A percentile compares a stretch with the other conserved stretches of the same genome.
phyloP scores from a whole-genome alignment of 2,329 filamentous ascomycete species.

The Calonectria fujianensis region DNA sequence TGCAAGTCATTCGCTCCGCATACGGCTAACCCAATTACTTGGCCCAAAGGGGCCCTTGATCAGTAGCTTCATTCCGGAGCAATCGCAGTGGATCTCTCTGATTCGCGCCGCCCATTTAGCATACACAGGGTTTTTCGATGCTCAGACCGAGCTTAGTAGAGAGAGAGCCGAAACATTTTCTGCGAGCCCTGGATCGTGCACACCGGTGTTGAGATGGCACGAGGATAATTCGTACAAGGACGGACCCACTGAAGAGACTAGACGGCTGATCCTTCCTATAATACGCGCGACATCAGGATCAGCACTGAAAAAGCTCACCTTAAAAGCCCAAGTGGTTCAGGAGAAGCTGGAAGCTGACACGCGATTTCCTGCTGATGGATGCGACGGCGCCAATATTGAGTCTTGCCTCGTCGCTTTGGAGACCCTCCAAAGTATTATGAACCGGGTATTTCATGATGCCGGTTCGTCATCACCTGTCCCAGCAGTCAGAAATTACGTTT shows the following conservation, averaged over 20 bases:
- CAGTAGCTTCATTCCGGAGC: background rate
- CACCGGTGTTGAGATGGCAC: background rate
- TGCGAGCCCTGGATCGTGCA: no score
- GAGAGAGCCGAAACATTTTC: background rate
- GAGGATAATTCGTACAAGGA: slow-evolving; percentile 26
- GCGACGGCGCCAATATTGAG: slow-evolving; percentile 18
- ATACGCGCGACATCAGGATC: slow-evolving; percentile 37
- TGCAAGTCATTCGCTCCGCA: slow-evolving; percentile 61
- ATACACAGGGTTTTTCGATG: slow-evolving; percentile 40
- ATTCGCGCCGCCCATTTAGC: slow-evolving; percentile 49
- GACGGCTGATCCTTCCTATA: slow-evolving; percentile 43
- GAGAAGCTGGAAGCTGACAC: background rate
- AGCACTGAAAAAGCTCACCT: slow-evolving; percentile 33
- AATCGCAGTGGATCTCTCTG: slow-evolving; percentile 49
- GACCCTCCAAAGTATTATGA: slow-evolving; percentile 38
- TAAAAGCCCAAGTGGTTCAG: slow-evolving; percentile 27
- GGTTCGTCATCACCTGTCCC: background rate
- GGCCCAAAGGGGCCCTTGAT: background rate
- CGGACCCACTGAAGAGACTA: slow-evolving; percentile 34
- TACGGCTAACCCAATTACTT: slow-evolving; percentile 57
- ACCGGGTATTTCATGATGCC: slow-evolving; percentile 29
- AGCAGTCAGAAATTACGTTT: background rate
- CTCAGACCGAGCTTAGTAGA: background rate
- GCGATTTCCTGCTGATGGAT: background rate
- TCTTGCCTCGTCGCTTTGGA: slow-evolving; percentile 41